Base-by-base conservation (phyloP, 306 rosid species). In the Mimosa bimucronata region DNA sequence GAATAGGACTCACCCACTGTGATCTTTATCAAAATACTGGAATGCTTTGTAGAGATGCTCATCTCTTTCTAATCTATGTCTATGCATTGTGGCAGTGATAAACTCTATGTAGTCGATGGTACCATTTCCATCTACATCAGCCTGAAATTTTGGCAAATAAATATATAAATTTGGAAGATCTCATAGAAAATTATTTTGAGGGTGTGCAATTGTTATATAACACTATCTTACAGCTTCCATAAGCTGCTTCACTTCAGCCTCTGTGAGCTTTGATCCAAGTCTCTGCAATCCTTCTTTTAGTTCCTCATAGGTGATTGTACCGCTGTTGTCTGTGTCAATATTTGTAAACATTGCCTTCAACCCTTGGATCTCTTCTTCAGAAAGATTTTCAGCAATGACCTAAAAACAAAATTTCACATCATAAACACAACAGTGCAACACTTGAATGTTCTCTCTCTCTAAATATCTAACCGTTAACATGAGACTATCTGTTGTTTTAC, bases 361-460 rank as follows among this genome's bases (percentile, higher is more conserved):
- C 70, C 98, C 98, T 84, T 90, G 97, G 75, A 94, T 92, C 86
- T 94, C 98, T 86, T 92, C 98, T 81, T 76, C 88, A 37, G 97
- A 91, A 77, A 94, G 97, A 84, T 87, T 91, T 84, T 94, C 94
- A 1, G 97, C 98, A 70, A 94, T 94, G 64, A 94, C 98, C 98
- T 94, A 44, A 58, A 71, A 45, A 45, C 38, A 75, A 6, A 69
- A 23, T 30, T 42, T 26, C 80, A 55, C 45, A 45, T 45, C 65
- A 62, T 48, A 75, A 79, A 5, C 64, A 15, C 18, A 40, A 62
- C 38, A 46, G 44, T 1, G 28, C 18, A 41, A 68, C 73, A 11
- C 73, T 29, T 50, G 31, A 37, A 26, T 48, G 10, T 65, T 44
- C 55, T 11, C 10, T 25, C 62, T 25, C 62, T 79, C 29, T 55